Evolutionary conservation across 2,329 filamentous ascomycete species (phyloP).

Genomic region (Westerdykella ornata): DNA sequence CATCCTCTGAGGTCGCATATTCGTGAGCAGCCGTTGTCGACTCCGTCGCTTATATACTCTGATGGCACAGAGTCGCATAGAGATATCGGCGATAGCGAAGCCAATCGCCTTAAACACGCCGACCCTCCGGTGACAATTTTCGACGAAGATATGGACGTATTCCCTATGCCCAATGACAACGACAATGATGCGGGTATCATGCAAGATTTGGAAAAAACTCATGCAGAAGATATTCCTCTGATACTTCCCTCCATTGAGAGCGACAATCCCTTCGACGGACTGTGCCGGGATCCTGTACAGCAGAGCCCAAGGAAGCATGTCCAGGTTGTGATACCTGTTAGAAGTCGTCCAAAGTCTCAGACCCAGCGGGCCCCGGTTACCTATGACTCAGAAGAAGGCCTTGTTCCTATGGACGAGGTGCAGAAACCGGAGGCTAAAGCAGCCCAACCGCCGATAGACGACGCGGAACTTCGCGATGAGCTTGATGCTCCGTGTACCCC

Average conservation of each 20-base stretch:
- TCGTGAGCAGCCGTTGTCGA: background rate
- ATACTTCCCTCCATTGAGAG: slow-evolving; percentile 22
- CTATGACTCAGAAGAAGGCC: background rate
- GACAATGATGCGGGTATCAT: background rate
- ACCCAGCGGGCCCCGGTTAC: no score
- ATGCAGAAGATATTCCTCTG: slow-evolving; percentile 7
- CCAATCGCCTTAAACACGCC: background rate
- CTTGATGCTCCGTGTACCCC: background rate
- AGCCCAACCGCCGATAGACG: background rate
- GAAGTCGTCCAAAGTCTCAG: no score
- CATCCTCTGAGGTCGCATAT: background rate
- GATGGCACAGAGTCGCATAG: slow-evolving; percentile 2
- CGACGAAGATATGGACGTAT: background rate
- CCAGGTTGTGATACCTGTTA: background rate
- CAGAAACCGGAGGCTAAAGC: slow-evolving; percentile 3
- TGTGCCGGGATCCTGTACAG: background rate
- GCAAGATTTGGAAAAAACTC: background rate
- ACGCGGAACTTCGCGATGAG: slow-evolving; percentile 3
- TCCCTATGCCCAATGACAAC: background rate
- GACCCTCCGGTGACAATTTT: background rate
- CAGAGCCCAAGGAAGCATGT: slow-evolving; percentile 1
- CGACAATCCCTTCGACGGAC: slow-evolving; percentile 9
- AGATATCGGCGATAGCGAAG: background rate
- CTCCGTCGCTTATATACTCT: background rate
- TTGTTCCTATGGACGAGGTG: background rate